Evolutionary conservation across 2,329 filamentous ascomycete species (phyloP).

Genomic region (Ilyonectria robusta): DNA sequence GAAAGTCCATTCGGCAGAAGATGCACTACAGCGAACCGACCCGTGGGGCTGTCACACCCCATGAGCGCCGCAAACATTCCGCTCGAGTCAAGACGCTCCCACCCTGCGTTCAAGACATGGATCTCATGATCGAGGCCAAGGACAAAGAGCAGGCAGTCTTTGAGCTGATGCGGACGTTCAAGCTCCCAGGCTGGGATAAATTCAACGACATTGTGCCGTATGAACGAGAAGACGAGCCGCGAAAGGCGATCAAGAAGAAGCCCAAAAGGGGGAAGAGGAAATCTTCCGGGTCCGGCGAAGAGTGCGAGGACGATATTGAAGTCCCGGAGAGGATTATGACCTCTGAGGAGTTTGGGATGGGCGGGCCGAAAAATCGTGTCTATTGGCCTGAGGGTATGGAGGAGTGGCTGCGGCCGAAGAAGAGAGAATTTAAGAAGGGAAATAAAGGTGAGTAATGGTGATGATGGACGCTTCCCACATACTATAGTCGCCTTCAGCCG

Average conservation of each 20-base stretch:
- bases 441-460: slow-evolving; percentile 52
- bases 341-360: slow-evolving; percentile 85
- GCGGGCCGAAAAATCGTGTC: slow-evolving; percentile 83
- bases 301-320: slow-evolving; percentile 46
- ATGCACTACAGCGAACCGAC: slow-evolving; percentile 94
- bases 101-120: slow-evolving; percentile 86
- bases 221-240: slow-evolving; percentile 80
- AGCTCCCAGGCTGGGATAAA: slow-evolving; percentile 82
- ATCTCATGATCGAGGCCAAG: slow-evolving; percentile 99
- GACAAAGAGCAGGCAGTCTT: slow-evolving; percentile 98
- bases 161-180: slow-evolving; percentile 91
- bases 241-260: slow-evolving; percentile 61
- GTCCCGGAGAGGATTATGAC: slow-evolving; percentile 63
- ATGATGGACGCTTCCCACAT: not conserved
- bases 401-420: slow-evolving; percentile 88
- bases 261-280: slow-evolving; percentile 56
- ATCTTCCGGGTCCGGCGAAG: slow-evolving; percentile 45
- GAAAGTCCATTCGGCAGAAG: slow-evolving; percentile 90
- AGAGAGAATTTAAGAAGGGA: slow-evolving; percentile 73
- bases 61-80: slow-evolving; percentile 88
- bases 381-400: slow-evolving; percentile 95
- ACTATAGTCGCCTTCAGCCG: not conserved
- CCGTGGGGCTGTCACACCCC: slow-evolving; percentile 75
- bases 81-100: slow-evolving; percentile 84
- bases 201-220: slow-evolving; percentile 86